phyloP scores from a whole-genome alignment of 805 yeast genomes.

The Pichia phayaonensis region DNA sequence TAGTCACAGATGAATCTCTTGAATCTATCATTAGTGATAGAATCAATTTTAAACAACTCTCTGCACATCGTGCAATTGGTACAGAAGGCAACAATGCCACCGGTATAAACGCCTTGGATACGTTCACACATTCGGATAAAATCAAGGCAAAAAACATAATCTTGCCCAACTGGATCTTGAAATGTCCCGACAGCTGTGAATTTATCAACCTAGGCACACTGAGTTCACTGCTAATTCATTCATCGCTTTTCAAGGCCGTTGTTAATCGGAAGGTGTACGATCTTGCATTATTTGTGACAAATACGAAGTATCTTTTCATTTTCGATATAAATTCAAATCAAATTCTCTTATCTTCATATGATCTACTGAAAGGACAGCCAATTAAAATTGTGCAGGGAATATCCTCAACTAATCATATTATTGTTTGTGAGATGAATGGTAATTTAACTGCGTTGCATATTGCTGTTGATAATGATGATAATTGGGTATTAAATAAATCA shows the following conservation, averaged over 20 bases:
- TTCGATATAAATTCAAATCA: conserved; percentile 18
- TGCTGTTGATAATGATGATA: background rate
- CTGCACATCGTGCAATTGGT: background rate
- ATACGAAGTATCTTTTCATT: conserved; percentile 21
- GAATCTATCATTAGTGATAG: conserved; percentile 31
- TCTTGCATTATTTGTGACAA: conserved; percentile 23
- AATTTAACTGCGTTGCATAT: background rate
- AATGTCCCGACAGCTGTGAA: conserved; percentile 12
- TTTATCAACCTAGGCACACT: conserved; percentile 12
- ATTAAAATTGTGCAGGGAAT: conserved; percentile 19
- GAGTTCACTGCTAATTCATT: conserved; percentile 21
- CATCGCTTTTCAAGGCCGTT: conserved; percentile 13
- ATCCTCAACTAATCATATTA: conserved; percentile 15
- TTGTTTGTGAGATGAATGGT: conserved; percentile 31
- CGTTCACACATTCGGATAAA: conserved; percentile 20
- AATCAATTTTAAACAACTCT: conserved; percentile 15
- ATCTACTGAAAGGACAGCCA: conserved; percentile 16
- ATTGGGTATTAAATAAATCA: background rate
- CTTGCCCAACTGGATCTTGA: conserved; percentile 23
- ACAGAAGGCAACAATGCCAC: background rate
- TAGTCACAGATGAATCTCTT: conserved; percentile 28
- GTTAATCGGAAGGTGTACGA: conserved; percentile 1
- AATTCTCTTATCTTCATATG: conserved; percentile 7
- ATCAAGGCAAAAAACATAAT: conserved; percentile 14
- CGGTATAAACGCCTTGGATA: conserved; percentile 5